Base-by-base conservation (phyloP, 805 yeast genomes). In the Grigorovia transvaalensis region DNA sequence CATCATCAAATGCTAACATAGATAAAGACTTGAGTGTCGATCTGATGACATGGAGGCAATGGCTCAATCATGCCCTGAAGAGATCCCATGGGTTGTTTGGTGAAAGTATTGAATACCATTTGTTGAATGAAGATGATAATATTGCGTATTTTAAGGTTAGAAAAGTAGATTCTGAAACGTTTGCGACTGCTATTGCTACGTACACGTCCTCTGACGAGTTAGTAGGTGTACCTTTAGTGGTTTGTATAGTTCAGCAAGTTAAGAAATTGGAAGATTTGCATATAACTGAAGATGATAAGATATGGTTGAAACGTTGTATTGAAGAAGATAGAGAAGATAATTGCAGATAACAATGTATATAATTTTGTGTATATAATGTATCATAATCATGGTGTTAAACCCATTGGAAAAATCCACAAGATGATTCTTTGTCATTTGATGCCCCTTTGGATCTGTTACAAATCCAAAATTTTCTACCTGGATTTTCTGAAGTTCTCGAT, bases 321-420 rank as follows among this genome's bases (percentile, higher is more conserved):
- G 62, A 58, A 23, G 62, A 60, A 41, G 49, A 48, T 38, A 54
- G 55, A 17, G 59, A 61, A 19, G 56, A 51, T 51, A 38, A 29
- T 19, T 43, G 30, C 20, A 41, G 17, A 13, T 18, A 17, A 23
- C 17, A 11, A 17, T 35, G 4, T 9, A 13, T 15, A n/a, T 5
- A 38, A 19, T 19, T 15, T 15, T 38, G 19, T n/a, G 38, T 35
- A 19, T 17, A 40, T 40, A n/a, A 12, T 47, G 41, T 18, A 27
- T 46, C 20, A 38, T 30, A 13, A 20, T 29, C 30, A 42, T n/a
- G 15, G 13, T 27, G 13, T 54, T 47, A 67, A 12, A 69, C 74
- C 83, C 84, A 79, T 62, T 78, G 72, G 60, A 79, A 79, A 57
- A 64, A 78, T 1, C 76, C 79, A 62, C 84, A 79, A n/a, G 71